These are phyloP conservation scores for Tardiomyces digboiensis DNA, from an alignment of 1,139 yeast species.

Conservation along the genomic window DNA sequence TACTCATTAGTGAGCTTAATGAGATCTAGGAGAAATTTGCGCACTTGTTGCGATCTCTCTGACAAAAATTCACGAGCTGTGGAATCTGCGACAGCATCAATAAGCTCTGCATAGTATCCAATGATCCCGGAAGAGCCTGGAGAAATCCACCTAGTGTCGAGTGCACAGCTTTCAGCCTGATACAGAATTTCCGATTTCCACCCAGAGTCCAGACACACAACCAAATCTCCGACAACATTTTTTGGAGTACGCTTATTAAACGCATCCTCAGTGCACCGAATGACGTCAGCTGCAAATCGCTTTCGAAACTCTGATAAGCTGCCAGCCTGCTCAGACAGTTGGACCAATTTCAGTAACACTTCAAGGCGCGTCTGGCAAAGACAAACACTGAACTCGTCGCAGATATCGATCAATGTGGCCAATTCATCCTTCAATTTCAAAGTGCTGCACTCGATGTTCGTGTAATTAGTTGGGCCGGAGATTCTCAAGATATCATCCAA, in stretches of 20 bases:
- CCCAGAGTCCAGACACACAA: conserved; percentile 5
- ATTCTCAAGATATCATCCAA: not conserved
- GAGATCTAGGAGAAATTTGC: not conserved
- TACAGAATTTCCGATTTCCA: conserved; percentile 8
- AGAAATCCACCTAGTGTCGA: not conserved
- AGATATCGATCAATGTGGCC: conserved; percentile 2
- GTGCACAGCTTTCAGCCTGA: conserved; percentile 3
- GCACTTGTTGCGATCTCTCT: not conserved
- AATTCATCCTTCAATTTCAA: too few species aligned
- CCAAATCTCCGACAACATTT: conserved; percentile 8
- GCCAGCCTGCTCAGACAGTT: not conserved
- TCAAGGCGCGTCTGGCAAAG: conserved; percentile 41
- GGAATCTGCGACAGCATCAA: conserved; percentile 22
- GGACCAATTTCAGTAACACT: conserved; percentile 7
- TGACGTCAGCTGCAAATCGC: not conserved
- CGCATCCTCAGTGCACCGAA: not conserved
- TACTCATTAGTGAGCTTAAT: not conserved
- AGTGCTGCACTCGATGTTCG: not conserved
- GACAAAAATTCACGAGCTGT: conserved; percentile 3
- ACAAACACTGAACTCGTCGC: conserved; percentile 47
- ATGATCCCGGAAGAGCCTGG: not conserved
- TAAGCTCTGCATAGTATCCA: conserved; percentile 15
- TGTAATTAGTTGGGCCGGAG: not conserved
- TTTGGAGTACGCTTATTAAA: not conserved
- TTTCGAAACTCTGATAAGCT: not conserved